These are phyloP conservation scores for Curvularia lunata DNA, from an alignment of 2,329 filamentous ascomycete species.

Conservation along the genomic window DNA sequence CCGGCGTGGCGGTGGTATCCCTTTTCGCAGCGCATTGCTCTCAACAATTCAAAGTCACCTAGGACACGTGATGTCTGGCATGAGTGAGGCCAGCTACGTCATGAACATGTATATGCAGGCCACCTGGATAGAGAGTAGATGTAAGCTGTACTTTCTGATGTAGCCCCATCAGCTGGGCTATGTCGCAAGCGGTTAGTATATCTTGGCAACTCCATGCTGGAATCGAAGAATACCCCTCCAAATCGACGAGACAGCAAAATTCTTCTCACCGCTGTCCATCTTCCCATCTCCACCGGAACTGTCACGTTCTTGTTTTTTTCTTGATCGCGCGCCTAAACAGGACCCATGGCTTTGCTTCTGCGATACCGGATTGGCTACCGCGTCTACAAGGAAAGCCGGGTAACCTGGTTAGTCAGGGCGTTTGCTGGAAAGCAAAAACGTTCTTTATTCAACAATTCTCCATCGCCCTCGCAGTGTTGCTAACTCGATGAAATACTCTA, in stretches of 20 bases:
- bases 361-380: neutral
- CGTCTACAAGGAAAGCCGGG: constrained; percentile 10
- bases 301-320: constrained; percentile 4
- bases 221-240: constrained; percentile 17
- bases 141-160: neutral
- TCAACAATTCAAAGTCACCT: neutral
- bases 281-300: constrained; percentile 6
- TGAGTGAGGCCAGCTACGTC: neutral
- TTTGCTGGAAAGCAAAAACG: constrained; percentile 16
- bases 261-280: constrained; percentile 21
- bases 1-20: constrained; percentile 14
- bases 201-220: constrained; percentile 12
- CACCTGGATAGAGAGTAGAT: neutral
- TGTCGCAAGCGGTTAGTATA: neutral
- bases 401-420: constrained; percentile 12
- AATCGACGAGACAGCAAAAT: constrained; percentile 3
- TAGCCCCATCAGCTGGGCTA: neutral
- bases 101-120: neutral
- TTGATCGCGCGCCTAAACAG: constrained; percentile 1
- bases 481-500: constrained; percentile 24
- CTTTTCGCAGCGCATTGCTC: neutral
- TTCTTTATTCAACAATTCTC: constrained; percentile 15
- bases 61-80: neutral
- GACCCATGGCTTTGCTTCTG: neutral
- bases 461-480: constrained; percentile 23